phyloP scores from a whole-genome alignment of 2,329 filamentous ascomycete genomes.

The Penicillium sp. region DNA sequence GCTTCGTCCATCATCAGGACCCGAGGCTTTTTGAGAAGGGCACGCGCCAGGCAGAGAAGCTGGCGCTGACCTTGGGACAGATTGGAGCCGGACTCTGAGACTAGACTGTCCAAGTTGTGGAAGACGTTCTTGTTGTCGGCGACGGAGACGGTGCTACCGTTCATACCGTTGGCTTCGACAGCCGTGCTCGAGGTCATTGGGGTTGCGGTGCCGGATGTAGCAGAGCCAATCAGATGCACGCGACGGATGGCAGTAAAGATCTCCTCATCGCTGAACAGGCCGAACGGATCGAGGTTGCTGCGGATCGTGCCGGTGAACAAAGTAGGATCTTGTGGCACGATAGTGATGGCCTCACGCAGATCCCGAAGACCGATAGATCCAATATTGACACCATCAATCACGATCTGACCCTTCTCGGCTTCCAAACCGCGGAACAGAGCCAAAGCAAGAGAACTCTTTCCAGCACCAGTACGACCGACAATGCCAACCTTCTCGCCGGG shows the following conservation, averaged over 20 bases:
- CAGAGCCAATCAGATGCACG: constrained; percentile 76
- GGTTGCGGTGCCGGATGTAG: constrained; percentile 45
- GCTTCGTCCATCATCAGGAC: constrained; percentile 99
- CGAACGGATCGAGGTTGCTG: constrained; percentile 91
- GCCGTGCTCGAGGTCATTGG: constrained; percentile 41
- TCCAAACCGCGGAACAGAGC: constrained; percentile 94
- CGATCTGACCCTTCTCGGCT: constrained; percentile 84
- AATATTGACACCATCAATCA: constrained; percentile 92
- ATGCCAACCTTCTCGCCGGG: constrained; percentile 93
- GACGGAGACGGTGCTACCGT: constrained; percentile 27
- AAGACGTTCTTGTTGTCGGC: constrained; percentile 93
- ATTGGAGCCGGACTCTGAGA: constrained; percentile 91
- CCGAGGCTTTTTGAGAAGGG: constrained; percentile 86
- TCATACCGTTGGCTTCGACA: constrained; percentile 34
- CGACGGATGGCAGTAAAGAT: constrained; percentile 85
- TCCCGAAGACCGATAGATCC: constrained; percentile 89
- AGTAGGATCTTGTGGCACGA: constrained; percentile 93
- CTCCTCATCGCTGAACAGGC: constrained; percentile 84
- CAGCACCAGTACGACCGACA: constrained; percentile 91
- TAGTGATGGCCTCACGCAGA: constrained; percentile 90
- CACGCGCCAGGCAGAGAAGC: constrained; percentile 89
- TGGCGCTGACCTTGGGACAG: constrained; percentile 96
- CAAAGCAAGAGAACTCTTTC: constrained; percentile 92
- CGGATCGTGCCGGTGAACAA: constrained; percentile 91
- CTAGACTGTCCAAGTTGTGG: constrained; percentile 79